phyloP scores from a whole-genome alignment of 1,284 basidiomycete species.

The Moesziomyces sp. region DNA sequence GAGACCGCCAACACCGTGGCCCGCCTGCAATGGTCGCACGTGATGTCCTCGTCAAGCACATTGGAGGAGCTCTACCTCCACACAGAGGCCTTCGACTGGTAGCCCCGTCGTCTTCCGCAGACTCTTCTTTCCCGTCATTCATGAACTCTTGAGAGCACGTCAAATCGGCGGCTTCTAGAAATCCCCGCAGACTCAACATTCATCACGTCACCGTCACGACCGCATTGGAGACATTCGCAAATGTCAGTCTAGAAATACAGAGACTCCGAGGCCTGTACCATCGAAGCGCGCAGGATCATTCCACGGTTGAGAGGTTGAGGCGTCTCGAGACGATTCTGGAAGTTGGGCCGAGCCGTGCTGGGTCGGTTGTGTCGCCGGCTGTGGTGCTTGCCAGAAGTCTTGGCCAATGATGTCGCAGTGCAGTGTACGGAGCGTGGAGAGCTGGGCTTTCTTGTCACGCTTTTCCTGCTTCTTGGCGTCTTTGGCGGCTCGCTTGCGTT shows the following conservation, averaged over 20 bases:
- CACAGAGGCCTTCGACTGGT: slow-evolving; percentile 48
- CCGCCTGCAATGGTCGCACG: slow-evolving; percentile 34
- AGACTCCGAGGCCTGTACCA: slow-evolving; percentile 25
- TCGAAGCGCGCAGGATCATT: slow-evolving; percentile 20
- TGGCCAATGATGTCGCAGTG: slow-evolving; percentile 66
- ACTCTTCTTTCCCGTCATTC: not conserved
- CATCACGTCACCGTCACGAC: not conserved
- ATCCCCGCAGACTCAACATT: too few relatives aligned
- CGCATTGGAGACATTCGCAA: not conserved
- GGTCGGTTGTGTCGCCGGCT: not conserved
- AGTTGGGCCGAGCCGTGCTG: not conserved
- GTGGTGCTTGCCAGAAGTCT: slow-evolving; percentile 50
- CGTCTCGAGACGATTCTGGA: slow-evolving; percentile 33
- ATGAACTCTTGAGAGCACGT: not conserved
- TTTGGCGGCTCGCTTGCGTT: slow-evolving; percentile 23
- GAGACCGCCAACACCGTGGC: slow-evolving; percentile 40
- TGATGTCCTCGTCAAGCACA: slow-evolving; percentile 3
- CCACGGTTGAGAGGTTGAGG: slow-evolving; percentile 16
- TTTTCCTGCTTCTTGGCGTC: slow-evolving; percentile 37
- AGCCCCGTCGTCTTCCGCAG: not conserved
- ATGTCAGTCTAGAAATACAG: slow-evolving; percentile 35
- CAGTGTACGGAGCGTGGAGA: slow-evolving; percentile 54
- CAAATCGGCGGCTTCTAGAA: not conserved
- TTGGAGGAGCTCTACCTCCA: slow-evolving; percentile 39
- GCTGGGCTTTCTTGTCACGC: slow-evolving; percentile 23